Conservation (phyloP, 495 filamentous ascomycete genomes). For the Rostrohypoxylon terebratum region DNA sequence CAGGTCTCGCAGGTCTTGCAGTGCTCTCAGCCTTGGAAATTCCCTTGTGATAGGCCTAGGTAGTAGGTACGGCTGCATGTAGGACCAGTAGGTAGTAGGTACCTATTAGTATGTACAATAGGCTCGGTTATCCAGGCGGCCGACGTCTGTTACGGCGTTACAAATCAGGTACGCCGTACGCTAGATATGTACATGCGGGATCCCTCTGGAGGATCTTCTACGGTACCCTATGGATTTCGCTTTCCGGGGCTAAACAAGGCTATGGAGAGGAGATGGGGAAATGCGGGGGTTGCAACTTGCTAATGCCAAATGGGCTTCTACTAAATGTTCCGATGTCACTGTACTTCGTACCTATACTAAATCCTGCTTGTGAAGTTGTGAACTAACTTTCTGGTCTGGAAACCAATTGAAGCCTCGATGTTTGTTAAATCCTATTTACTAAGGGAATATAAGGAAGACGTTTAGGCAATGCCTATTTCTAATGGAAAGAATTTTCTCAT, state of each 20-base stretch:
- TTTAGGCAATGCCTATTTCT: not conserved
- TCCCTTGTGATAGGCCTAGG: conserved; percentile 28
- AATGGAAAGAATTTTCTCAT: not conserved
- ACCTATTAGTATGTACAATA: conserved; percentile 8
- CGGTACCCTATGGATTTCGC: conserved; percentile 1
- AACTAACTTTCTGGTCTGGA: not conserved
- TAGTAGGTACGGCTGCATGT: conserved; percentile 15
- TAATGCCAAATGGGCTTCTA: conserved; percentile 2
- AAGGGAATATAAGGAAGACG: too few relatives aligned
- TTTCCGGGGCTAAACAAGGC: conserved; percentile 11
- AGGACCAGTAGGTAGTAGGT: too few relatives aligned
- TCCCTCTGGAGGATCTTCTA: not conserved
- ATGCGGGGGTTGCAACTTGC: conserved; percentile 39
- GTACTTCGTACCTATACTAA: too few relatives aligned
- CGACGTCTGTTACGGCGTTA: conserved; percentile 12
- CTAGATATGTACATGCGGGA: not conserved
- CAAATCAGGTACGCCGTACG: not conserved
- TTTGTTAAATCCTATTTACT: not conserved
- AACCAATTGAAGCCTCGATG: conserved; percentile 1
- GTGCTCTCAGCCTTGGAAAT: conserved; percentile 2
- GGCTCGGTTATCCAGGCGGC: conserved; percentile 37
- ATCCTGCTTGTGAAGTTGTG: too few relatives aligned
- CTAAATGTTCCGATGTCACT: conserved; percentile 9
- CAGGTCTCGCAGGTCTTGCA: not conserved
- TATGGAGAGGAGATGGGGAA: conserved; percentile 40